Conservation (phyloP, 495 filamentous ascomycete species). For the Physcia stellaris region DNA sequence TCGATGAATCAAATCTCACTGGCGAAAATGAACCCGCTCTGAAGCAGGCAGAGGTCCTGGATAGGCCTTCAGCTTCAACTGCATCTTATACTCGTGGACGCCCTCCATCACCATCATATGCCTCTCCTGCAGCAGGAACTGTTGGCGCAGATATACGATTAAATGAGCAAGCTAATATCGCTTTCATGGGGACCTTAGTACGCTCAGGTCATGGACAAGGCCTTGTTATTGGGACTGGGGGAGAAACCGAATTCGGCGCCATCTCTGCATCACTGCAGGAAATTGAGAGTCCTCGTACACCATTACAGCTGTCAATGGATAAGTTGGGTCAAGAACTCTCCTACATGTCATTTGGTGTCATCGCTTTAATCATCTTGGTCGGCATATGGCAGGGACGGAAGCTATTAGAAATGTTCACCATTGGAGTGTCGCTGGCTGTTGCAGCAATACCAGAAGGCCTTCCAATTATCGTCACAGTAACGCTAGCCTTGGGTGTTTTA, state of each 20-base stretch:
- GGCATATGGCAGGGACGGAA: conserved; percentile 80
- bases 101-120: conserved; percentile 43
- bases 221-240: conserved; percentile 86
- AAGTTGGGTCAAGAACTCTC: conserved; percentile 85
- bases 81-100: conserved; percentile 20
- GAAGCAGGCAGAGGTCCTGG: conserved; percentile 54
- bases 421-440: conserved; percentile 91
- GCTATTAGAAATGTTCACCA: conserved; percentile 91
- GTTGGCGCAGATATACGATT: conserved; percentile 52
- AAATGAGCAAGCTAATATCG: conserved; percentile 67
- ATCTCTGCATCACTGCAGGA: conserved; percentile 85
- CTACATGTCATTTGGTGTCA: conserved; percentile 90
- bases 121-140: conserved; percentile 44
- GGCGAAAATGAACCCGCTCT: conserved; percentile 89
- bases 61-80: conserved; percentile 9
- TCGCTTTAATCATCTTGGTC: conserved; percentile 78
- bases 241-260: conserved; percentile 88
- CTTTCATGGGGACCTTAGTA: conserved; percentile 96
- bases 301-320: conserved; percentile 94
- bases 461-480: conserved; percentile 96
- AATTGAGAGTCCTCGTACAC: conserved; percentile 88
- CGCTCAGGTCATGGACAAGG: conserved; percentile 93
- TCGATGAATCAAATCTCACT: conserved; percentile 95
- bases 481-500: conserved; percentile 82
- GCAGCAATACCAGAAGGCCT: conserved; percentile 95